Evolutionary conservation across 352 stramenopile species (phyloP), one percentile per base, ranked within the genome.

Genomic region (Pythium dissotocum): DNA sequence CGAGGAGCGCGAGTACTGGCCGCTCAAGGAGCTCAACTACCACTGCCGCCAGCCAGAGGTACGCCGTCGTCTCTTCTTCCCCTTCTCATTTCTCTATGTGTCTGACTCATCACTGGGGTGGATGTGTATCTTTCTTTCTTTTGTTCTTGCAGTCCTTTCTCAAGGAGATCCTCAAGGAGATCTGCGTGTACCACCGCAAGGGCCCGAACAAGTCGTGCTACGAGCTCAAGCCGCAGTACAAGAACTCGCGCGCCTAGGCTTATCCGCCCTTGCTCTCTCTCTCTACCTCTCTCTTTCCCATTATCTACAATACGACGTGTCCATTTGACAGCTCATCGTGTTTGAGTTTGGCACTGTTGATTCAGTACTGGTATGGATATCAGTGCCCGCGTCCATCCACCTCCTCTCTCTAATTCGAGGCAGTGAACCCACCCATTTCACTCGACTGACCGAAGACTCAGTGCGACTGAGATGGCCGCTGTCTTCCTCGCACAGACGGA

Each of bases 171-270:
- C 82, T 96, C 30, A 93, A 93, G 70, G 88, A 96, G 59, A 96
- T 96, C 56, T 96, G 88, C 73, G 77, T 90, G 44, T 96, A 96
- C 74, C 86, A 94, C 69, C 87, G 87, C 73, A 94, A 93, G 73
- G 86, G 86, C 8, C 88, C 88, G 4, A 96, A 96, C 83, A 96
- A 96, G 67, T 94, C 84, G 68, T 94, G 87, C 77, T 94, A 96
- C 79, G 88, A 96, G 73, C 76, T 96, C 36, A 93, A 94, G 70
- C 80, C 86, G 35, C 86, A 96, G 71, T 94, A 93, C 85, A 96
- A 96, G 74, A 85, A 92, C 71, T 75, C 63, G 58, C 69, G 69
- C 35, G 63, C 69, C 26, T 75, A 75, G 21, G 21, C 21, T 24
- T 24, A 24, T 26, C 30, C 74, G 30, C 30, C 48, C 42, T 30